Percentiles rank a stretch among this genome's conserved stretches.
Conservation (phyloP, 345 rosid genomes). For the Luvunga scandens region DNA sequence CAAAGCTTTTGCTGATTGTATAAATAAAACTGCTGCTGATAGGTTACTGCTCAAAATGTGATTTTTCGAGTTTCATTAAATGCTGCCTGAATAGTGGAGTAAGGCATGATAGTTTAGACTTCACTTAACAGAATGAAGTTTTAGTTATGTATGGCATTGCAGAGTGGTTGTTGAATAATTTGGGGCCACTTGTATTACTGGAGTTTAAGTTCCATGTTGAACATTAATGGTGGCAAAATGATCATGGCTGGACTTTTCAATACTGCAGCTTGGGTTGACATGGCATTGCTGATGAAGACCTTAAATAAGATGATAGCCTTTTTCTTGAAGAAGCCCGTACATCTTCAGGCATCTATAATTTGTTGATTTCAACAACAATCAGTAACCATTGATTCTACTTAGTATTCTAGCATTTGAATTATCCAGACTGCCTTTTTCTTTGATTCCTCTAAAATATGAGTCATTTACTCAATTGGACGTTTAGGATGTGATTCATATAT, state of each 20-base stretch:
- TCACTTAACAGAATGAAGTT: neutral
- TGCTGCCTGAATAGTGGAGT: neutral
- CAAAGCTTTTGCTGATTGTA: neutral
- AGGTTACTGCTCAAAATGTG: neutral
- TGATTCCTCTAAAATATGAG: neutral
- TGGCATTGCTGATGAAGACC: neutral
- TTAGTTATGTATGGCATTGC: neutral
- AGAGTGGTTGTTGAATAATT: neutral
- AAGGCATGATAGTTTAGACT: neutral
- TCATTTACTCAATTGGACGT: neutral
- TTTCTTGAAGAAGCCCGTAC: neutral
- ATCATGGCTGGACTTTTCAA: neutral
- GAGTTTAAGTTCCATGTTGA: neutral
- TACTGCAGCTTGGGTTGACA: neutral
- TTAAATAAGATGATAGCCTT: neutral
- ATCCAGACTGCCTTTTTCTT: neutral
- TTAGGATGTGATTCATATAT: neutral
- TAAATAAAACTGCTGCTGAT: neutral
- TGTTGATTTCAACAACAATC: neutral
- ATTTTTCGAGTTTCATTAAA: too few relatives aligned
- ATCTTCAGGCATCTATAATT: neutral
- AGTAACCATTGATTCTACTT: neutral
- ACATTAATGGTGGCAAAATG: neutral
- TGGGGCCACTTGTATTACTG: neutral
- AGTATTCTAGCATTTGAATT: neutral